Conservation (phyloP, 768 basidiomycete genomes). For the Antrodiella citrinella region DNA sequence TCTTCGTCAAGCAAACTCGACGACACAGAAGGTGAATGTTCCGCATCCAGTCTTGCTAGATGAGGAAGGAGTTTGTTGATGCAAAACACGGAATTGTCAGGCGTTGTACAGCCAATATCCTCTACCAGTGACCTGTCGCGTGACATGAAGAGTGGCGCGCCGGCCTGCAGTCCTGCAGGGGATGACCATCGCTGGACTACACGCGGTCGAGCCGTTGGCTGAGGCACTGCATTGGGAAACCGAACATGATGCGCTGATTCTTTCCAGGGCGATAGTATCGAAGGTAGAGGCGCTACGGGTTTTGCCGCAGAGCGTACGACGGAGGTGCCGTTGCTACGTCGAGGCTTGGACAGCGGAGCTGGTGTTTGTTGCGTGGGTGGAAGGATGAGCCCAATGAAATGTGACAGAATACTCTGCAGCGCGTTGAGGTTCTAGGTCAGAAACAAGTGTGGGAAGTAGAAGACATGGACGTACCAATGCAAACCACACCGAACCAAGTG, state of each 20-base stretch:
- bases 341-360: neutral
- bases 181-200: neutral
- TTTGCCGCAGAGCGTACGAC: neutral
- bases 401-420: slow-evolving; percentile 5
- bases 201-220: neutral
- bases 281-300: neutral
- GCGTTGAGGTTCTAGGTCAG: neutral
- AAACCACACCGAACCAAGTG: slow-evolving; percentile 7
- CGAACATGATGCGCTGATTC: neutral
- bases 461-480: slow-evolving; percentile 5
- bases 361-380: slow-evolving; percentile 2
- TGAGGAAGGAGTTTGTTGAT: neutral
- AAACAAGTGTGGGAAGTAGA: neutral
- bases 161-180: neutral
- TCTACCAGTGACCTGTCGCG: no score
- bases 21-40: neutral
- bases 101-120: no score
- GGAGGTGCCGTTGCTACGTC: neutral
- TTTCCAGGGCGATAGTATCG: neutral
- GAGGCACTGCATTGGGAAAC: neutral
- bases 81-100: no score
- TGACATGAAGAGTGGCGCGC: no score
- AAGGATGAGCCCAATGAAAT: slow-evolving; percentile 1
- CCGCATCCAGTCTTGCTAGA: neutral
- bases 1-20: neutral